Evolutionary conservation across 352 stramenopile species (phyloP).

Genomic region (Plasmopara halstedii): DNA sequence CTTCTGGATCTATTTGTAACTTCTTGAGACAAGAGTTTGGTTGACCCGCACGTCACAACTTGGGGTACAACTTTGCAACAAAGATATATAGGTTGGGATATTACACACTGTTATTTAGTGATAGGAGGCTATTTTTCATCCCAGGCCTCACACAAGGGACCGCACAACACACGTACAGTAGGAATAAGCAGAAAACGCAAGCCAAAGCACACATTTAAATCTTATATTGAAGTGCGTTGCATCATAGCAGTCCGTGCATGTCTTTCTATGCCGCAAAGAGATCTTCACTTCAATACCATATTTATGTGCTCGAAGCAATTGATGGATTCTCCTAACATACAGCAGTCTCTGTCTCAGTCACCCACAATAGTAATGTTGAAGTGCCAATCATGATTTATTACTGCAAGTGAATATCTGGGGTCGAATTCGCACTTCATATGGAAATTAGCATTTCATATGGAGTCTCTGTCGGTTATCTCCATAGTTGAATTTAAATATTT

Average conservation of each 20-base stretch:
- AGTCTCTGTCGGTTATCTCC: not conserved
- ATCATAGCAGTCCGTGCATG: too few relatives aligned
- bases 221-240: not conserved
- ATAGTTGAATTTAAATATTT: not conserved
- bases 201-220: conserved; percentile 5
- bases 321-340: too few relatives aligned
- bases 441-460: too few relatives aligned
- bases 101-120: conserved; percentile 31
- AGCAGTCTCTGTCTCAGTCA: too few relatives aligned
- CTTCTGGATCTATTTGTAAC: conserved; percentile 2
- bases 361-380: not conserved
- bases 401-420: too few relatives aligned
- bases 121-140: conserved; percentile 13
- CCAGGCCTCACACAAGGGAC: conserved; percentile 8
- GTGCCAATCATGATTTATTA: too few relatives aligned
- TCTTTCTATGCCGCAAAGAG: too few relatives aligned
- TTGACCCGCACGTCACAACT: conserved; percentile 6
- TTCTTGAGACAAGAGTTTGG: not conserved
- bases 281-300: too few relatives aligned
- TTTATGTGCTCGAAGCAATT: too few relatives aligned
- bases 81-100: not conserved
- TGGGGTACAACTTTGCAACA: not conserved
- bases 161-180: conserved; percentile 23
- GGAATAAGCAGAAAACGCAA: conserved; percentile 24
- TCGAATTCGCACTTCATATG: too few relatives aligned